These are phyloP conservation scores for Boletus sp. DNA, from an alignment of 768 basidiomycete genomes.

Conservation along the genomic window DNA sequence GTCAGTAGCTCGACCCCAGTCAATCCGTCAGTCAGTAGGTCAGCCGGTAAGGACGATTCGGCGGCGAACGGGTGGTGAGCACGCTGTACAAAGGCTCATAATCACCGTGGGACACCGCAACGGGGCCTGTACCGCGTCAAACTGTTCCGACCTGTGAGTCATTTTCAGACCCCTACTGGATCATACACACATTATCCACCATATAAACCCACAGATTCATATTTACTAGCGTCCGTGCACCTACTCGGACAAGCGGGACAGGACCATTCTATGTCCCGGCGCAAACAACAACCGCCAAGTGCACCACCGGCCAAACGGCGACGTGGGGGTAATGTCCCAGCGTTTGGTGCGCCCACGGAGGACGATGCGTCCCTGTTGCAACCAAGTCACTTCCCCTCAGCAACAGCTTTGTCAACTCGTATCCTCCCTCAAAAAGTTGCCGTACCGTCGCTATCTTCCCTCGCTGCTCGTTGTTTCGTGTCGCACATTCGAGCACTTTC, in stretches of 20 bases:
- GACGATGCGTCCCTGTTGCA: constrained; percentile 40
- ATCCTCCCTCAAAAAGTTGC: constrained; percentile 26
- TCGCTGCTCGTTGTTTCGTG: constrained; percentile 54
- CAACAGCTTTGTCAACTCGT: constrained; percentile 50
- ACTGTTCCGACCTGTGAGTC: too few relatives aligned
- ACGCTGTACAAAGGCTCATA: not conserved
- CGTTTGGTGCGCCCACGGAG: constrained; percentile 44
- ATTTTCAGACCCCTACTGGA: too few relatives aligned
- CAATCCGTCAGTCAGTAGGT: not conserved
- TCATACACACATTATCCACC: too few relatives aligned
- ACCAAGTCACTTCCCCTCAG: constrained; percentile 42
- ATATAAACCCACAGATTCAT: not conserved
- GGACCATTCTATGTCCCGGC: constrained; percentile 5
- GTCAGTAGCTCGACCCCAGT: not conserved
- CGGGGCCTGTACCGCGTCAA: too few relatives aligned
- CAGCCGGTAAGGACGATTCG: not conserved
- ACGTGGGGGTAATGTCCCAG: constrained; percentile 11
- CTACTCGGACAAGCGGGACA: not conserved
- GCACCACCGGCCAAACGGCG: constrained; percentile 13
- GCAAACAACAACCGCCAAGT: constrained; percentile 1
- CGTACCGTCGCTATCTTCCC: constrained; percentile 43
- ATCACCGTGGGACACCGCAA: not conserved
- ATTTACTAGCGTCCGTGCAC: not conserved
- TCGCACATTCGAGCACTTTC: constrained; percentile 41
- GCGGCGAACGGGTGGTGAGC: not conserved